Evolutionary conservation across 768 basidiomycete species (phyloP).

Genomic region (Cystobasidiopsis lactophilus): DNA sequence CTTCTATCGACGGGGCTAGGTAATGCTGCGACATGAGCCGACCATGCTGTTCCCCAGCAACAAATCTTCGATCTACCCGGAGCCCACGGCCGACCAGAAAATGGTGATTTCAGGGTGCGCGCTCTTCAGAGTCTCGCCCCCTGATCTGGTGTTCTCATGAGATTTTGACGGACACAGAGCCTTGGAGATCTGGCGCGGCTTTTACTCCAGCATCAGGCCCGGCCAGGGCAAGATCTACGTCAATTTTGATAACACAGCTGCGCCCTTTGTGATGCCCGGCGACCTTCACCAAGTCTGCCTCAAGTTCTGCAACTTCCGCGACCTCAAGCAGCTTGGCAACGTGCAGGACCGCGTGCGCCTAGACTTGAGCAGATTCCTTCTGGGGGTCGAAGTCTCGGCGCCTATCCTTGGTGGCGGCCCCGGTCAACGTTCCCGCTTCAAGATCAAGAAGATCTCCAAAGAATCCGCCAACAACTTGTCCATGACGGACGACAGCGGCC

Average conservation of each 20-base stretch:
- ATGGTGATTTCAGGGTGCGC: slow-evolving; percentile 4
- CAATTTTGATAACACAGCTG: slow-evolving; percentile 10
- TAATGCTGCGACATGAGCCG: too few relatives aligned
- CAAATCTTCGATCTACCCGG: slow-evolving; percentile 7
- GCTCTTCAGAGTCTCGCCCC: too few relatives aligned
- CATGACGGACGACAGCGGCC: slow-evolving; percentile 3
- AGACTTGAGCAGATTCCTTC: slow-evolving; percentile 39
- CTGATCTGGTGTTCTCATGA: too few relatives aligned
- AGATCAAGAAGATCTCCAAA: neutral
- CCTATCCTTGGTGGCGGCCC: slow-evolving; percentile 2
- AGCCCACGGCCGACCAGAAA: slow-evolving; percentile 4
- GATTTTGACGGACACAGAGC: neutral
- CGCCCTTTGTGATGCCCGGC: slow-evolving; percentile 6
- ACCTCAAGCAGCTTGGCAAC: neutral
- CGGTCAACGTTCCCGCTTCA: slow-evolving; percentile 4
- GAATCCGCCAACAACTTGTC: neutral
- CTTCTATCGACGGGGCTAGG: too few relatives aligned
- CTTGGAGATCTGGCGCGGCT: slow-evolving; percentile 12
- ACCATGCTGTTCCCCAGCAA: neutral
- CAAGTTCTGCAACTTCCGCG: slow-evolving; percentile 5
- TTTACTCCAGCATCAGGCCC: slow-evolving; percentile 7
- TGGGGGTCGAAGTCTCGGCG: slow-evolving; percentile 17
- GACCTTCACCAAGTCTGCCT: slow-evolving; percentile 7
- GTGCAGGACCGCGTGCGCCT: neutral
- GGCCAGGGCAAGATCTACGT: slow-evolving; percentile 1